Percentiles rank a stretch among this genome's conserved stretches.
phyloP scores from a whole-genome alignment of 495 filamentous ascomycete genomes.

The Jackrogersella multiformis region DNA sequence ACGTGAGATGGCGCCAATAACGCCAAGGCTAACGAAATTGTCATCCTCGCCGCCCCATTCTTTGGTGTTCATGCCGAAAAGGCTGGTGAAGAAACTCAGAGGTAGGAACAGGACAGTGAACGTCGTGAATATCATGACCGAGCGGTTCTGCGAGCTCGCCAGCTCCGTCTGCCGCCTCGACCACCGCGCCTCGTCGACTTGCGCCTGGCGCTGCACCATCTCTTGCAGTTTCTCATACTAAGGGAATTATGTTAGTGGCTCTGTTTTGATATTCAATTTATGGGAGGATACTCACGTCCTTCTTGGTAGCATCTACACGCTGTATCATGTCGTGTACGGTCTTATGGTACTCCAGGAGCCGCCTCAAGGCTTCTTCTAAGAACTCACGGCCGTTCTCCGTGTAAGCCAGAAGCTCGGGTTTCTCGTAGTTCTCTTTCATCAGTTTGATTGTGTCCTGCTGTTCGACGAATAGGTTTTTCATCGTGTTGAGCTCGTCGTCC shows the following conservation, averaged over 20 bases:
- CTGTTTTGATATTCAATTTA: not conserved
- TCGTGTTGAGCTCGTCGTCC: conserved; percentile 69
- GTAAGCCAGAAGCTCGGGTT: conserved; percentile 40
- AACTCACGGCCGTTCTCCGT: conserved; percentile 55
- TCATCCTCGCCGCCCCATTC: conserved; percentile 67
- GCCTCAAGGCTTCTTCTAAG: conserved; percentile 61
- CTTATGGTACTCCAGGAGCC: conserved; percentile 65
- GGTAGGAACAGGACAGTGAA: conserved; percentile 75
- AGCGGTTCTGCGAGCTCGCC: conserved; percentile 68
- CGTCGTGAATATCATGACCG: conserved; percentile 75
- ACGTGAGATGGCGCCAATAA: conserved; percentile 54
- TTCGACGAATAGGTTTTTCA: conserved; percentile 66
- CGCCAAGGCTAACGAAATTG: conserved; percentile 44
- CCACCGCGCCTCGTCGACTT: conserved; percentile 72
- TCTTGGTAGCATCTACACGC: conserved; percentile 56
- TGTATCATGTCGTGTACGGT: conserved; percentile 68
- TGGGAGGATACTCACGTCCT: conserved; percentile 48
- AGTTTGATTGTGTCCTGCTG: conserved; percentile 61
- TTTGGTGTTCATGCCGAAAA: conserved; percentile 72
- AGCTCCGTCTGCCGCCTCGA: conserved; percentile 71
- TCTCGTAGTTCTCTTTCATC: conserved; percentile 56
- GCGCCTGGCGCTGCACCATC: conserved; percentile 74
- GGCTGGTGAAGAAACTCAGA: conserved; percentile 71
- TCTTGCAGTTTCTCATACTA: conserved; percentile 73
- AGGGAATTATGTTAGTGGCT: not conserved